These are phyloP conservation scores for Hymenoscyphus infarciens DNA, from an alignment of 2,329 filamentous ascomycete species.

Conservation along the genomic window DNA sequence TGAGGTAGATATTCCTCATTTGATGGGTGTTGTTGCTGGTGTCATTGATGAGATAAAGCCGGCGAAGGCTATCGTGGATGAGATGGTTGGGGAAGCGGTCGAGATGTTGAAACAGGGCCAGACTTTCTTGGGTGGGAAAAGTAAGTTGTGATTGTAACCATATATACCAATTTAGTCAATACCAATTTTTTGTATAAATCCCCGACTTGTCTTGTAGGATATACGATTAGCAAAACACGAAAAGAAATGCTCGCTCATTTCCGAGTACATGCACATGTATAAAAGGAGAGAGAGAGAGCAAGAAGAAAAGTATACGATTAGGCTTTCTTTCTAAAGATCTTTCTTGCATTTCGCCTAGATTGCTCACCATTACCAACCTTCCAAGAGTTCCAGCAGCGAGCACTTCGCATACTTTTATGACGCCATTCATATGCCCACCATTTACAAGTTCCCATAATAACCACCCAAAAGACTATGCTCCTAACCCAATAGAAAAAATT, in stretches of 20 bases:
- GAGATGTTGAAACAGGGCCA: constrained; percentile 61
- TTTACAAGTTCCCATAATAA: background rate
- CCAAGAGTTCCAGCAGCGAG: constrained; percentile 30
- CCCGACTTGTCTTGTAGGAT: no score
- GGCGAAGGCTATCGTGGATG: constrained; percentile 77
- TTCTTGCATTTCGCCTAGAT: background rate
- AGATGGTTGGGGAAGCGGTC: constrained; percentile 80
- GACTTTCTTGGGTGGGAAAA: constrained; percentile 51
- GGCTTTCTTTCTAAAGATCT: background rate
- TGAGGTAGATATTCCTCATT: constrained; percentile 79
- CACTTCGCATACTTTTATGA: constrained; percentile 35
- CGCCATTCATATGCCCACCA: constrained; percentile 20
- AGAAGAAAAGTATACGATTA: background rate
- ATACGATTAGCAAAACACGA: no score
- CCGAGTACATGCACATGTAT: background rate
- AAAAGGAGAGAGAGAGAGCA: background rate
- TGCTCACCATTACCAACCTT: constrained; percentile 10
- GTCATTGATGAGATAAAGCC: constrained; percentile 74
- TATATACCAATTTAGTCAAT: background rate
- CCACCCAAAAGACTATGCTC: background rate
- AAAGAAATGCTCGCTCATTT: no score
- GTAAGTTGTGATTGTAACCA: constrained; percentile 29
- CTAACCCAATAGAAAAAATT: background rate
- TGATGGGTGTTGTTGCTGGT: constrained; percentile 93
- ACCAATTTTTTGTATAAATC: background rate